Evolutionary conservation across 306 rosid genomes (phyloP).

Genomic region (Fragaria nilgerrensis): DNA sequence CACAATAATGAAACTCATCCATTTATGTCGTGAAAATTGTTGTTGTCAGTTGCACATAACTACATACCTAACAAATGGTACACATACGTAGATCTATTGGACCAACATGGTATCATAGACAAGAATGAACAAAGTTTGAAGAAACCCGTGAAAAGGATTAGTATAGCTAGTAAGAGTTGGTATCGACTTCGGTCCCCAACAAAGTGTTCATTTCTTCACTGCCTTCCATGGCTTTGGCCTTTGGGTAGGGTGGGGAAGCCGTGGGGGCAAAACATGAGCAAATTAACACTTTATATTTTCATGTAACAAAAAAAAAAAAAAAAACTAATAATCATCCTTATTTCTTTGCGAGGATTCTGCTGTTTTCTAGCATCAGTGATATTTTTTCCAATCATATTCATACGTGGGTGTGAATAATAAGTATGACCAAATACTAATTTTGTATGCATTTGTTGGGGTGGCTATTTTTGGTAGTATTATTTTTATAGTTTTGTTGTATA

Average conservation of each 20-base stretch:
- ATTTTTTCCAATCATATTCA: not conserved
- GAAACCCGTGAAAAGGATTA: conserved; percentile 8
- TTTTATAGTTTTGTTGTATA: not conserved
- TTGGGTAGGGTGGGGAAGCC: conserved; percentile 1
- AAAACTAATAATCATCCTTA: not conserved
- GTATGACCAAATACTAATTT: not conserved
- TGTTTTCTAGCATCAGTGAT: conserved; percentile 10
- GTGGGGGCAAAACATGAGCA: not conserved
- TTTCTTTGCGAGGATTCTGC: conserved; percentile 34
- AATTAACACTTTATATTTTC: not conserved
- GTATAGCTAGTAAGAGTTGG: conserved; percentile 6
- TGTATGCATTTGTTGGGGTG: not conserved
- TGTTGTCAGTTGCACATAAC: not conserved
- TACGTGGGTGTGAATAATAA: not conserved
- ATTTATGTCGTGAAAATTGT: not conserved
- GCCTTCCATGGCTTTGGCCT: not conserved
- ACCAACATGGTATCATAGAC: not conserved
- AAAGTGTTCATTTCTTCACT: not conserved
- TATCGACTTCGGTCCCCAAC: not conserved
- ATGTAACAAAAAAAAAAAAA: too few relatives aligned
- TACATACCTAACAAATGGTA: not conserved
- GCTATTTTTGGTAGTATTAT: not conserved
- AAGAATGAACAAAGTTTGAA: conserved; percentile 1
- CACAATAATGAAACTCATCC: not conserved
- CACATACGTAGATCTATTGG: not conserved